phyloP scores from a whole-genome alignment of 495 filamentous ascomycete genomes.

The Poronia punctata region DNA sequence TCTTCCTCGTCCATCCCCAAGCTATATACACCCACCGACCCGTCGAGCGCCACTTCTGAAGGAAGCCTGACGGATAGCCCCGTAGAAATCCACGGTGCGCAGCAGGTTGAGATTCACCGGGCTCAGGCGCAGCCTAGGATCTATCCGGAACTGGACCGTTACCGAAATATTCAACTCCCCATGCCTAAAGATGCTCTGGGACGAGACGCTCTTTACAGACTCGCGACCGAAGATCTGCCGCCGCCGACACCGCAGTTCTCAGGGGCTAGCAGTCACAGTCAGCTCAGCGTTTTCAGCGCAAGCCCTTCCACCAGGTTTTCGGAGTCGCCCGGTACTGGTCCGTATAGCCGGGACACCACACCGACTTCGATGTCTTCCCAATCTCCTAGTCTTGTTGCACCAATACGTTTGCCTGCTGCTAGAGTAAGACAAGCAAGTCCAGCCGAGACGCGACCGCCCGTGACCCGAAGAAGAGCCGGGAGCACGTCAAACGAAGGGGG shows the following conservation, averaged over 20 bases:
- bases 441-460: constrained; percentile 58
- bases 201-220: constrained; percentile 35
- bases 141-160: constrained; percentile 50
- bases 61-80: constrained; percentile 34
- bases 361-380: constrained; percentile 96
- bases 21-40: constrained; percentile 25
- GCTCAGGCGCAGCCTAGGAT: constrained; percentile 29
- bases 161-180: constrained; percentile 32
- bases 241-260: constrained; percentile 60
- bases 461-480: constrained; percentile 53
- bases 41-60: constrained; percentile 22
- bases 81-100: constrained; percentile 28
- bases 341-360: constrained; percentile 84
- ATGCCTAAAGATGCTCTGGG: constrained; percentile 18
- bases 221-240: constrained; percentile 54
- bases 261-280: constrained; percentile 39
- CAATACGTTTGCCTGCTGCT: constrained; percentile 49
- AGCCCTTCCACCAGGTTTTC: constrained; percentile 94
- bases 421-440: constrained; percentile 59
- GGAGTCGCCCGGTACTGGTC: constrained; percentile 71
- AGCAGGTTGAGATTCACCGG: constrained; percentile 27
- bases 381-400: constrained; percentile 67
- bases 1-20: constrained; percentile 34
- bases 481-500: constrained; percentile 46
- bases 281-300: constrained; percentile 55